Base-by-base conservation (phyloP, 1,284 basidiomycete genomes). In the Puccinia novopanici region DNA sequence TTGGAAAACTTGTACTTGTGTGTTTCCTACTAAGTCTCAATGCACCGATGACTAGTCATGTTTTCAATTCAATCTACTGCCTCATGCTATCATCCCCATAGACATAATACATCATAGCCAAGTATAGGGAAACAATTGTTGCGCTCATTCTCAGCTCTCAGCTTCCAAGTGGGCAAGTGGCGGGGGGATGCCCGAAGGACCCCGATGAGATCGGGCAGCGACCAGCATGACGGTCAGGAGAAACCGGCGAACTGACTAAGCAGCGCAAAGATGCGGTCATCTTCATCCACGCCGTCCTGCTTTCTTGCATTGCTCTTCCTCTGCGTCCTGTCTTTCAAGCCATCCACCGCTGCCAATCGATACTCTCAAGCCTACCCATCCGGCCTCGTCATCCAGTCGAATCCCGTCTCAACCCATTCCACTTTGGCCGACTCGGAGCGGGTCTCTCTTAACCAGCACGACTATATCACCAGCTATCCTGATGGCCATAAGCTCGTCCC, bases 401-500 rank as follows among this genome's bases (percentile, higher is more conserved):
- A n/a, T 17, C 22, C 37, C 17, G 19, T 37, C 45, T 67, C 40
- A 27, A 72, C 52, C 17, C 9, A 30, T 22, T 72, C 70, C 24
- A 72, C 70, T 22, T 52, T 72, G 30, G 45, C 70, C 17, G 70
- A 72, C 30, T 72, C 70, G 10, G 70, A 72, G 27, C 42, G 70
- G 15, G 70, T 72, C n/a, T 72, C 70, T 34, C 30, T 37, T 24
- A 54, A 72, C 19, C 70, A 54, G 30, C 17, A 9, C 30, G 48
- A 52, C 15, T 72, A 72, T 34, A 54, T 72, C 30, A 24, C 48
- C 24, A 50, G 48, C 19, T 72, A 45, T 27, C 30, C 45, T 52
- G 75, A 57, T 75, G 61, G 76, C 22, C 48, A 59, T 50, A 75
- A 82, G 37, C 72, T 77, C 13, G 82, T 83, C 15, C 80, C 81